These are phyloP conservation scores for Camptophora hylomeconis DNA, from an alignment of 2,329 filamentous ascomycete species.

Conservation along the genomic window DNA sequence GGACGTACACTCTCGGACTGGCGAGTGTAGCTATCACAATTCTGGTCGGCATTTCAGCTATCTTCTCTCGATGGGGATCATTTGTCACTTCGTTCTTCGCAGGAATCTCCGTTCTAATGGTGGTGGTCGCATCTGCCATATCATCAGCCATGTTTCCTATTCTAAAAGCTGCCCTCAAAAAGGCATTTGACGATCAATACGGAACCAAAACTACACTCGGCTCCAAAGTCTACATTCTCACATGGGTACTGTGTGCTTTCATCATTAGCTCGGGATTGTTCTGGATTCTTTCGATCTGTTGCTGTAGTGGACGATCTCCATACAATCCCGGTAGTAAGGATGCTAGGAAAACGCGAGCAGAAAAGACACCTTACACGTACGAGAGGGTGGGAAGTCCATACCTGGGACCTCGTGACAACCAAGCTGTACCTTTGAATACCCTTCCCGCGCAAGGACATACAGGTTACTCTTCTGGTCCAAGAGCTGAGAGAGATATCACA, in stretches of 20 bases:
- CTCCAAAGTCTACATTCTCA: slow-evolving; percentile 53
- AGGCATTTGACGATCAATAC: slow-evolving; percentile 51
- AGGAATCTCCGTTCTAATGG: slow-evolving; percentile 42
- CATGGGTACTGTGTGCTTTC: slow-evolving; percentile 72
- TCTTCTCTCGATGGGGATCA: slow-evolving; percentile 69
- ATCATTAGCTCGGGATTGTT: slow-evolving; percentile 65
- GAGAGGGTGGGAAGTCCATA: slow-evolving; percentile 35
- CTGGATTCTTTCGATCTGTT: slow-evolving; percentile 88
- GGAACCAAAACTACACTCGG: slow-evolving; percentile 57
- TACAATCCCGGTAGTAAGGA: slow-evolving; percentile 20
- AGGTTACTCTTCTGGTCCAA: background rate
- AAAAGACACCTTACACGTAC: slow-evolving; percentile 50
- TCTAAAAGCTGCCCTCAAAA: slow-evolving; percentile 56
- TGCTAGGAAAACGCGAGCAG: slow-evolving; percentile 25
- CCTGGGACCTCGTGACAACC: slow-evolving; percentile 14
- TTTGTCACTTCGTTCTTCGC: slow-evolving; percentile 71
- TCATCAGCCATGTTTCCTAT: slow-evolving; percentile 61
- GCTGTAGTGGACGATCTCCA: slow-evolving; percentile 56
- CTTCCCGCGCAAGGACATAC: too few species aligned
- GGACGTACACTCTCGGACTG: slow-evolving; percentile 65
- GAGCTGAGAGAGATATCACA: background rate
- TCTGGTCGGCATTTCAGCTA: slow-evolving; percentile 65
- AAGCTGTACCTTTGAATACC: slow-evolving; percentile 14
- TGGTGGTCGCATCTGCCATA: slow-evolving; percentile 54
- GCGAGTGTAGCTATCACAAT: slow-evolving; percentile 58